A percentile compares a stretch with the other conserved stretches of the same genome.
phyloP scores from a whole-genome alignment of 345 rosid genomes.

The Aquilaria sinensis region DNA sequence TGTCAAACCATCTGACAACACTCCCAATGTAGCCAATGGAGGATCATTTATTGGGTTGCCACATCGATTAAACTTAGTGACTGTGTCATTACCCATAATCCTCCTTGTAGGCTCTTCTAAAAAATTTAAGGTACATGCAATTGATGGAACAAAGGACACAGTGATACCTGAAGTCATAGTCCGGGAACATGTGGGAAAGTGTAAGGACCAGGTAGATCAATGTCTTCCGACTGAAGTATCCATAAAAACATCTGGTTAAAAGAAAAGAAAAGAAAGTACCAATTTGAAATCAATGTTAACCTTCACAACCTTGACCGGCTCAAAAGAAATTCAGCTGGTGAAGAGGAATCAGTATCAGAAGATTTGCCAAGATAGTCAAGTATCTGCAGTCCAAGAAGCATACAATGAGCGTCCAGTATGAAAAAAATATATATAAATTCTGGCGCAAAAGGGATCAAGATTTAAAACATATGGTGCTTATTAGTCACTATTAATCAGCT shows the following conservation, averaged over 20 bases:
- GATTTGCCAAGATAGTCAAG: conserved; percentile 86
- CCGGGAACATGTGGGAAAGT: conserved; percentile 87
- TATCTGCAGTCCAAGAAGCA: conserved; percentile 40
- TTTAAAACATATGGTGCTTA: neutral
- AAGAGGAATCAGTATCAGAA: conserved; percentile 68
- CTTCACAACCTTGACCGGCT: conserved; percentile 82
- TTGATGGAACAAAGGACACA: conserved; percentile 18
- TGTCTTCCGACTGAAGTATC: conserved; percentile 82
- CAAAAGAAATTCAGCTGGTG: conserved; percentile 68
- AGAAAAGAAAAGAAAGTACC: neutral
- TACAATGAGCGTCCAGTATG: neutral
- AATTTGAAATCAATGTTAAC: conserved; percentile 7
- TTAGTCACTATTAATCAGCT: neutral
- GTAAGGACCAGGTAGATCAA: conserved; percentile 93
- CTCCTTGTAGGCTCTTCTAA: conserved; percentile 31
- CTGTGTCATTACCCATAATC: conserved; percentile 98
- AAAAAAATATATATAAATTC: neutral
- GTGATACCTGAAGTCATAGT: conserved; percentile 93
- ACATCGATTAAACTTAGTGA: conserved; percentile 90
- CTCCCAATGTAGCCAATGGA: conserved; percentile 63
- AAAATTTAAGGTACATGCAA: neutral
- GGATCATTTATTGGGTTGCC: conserved; percentile 87
- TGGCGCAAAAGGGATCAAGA: neutral
- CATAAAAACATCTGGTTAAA: conserved; percentile 28
- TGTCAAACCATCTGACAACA: conserved; percentile 99